Base-by-base conservation (phyloP, 495 filamentous ascomycete species). In the Collariella sp. region DNA sequence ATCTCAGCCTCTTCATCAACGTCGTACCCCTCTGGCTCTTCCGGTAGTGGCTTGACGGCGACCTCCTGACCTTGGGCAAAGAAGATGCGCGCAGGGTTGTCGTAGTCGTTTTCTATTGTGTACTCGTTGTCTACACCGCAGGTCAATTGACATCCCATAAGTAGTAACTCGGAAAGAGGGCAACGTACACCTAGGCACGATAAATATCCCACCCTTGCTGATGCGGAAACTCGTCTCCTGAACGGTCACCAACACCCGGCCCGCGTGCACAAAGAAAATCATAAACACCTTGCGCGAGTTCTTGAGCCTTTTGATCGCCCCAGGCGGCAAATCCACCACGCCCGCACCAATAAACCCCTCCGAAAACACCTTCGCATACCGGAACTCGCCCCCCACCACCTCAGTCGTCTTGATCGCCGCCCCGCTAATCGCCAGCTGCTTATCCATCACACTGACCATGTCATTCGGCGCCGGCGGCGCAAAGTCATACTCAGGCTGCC, bases 271-370 rank as follows among this genome's bases (percentile, higher is more conserved):
- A 66, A 93, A 96, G 64, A 98, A 96, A 0, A 86, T 84, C 84
- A 97, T 88, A 58, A 95, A 89, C 85, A 95, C 95, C 69, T 85
- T 88, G 48, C 91, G 79, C 5, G 85, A 83, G 62, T 95, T 96
- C 75, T 97, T 98, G 16, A 82, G 78, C 57, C 84, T 79, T 77
- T 98, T 98, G 45, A 83, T 76, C 16, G 83, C 83, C 4, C 85
- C 84, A 2, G 88, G 83, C 6, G 89, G 88, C 16, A 98, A 70
- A 45, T 96, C 90, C 29, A 98, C 85, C 50, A 96, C 80, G 0
- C 93, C 93, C 2, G 83, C 82, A 35, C 89, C 91, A 59, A 96
- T 87, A 72, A 93, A 95, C 1, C 85, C 79, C 38, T 86, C 74
- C 42, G 83, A 89, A 23, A 91, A 78, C 40, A 89, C 84, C 71